Percentiles rank a stretch among this genome's conserved stretches.
phyloP scores from a whole-genome alignment of 2,329 filamentous ascomycete genomes.

The Neonectria punicea region DNA sequence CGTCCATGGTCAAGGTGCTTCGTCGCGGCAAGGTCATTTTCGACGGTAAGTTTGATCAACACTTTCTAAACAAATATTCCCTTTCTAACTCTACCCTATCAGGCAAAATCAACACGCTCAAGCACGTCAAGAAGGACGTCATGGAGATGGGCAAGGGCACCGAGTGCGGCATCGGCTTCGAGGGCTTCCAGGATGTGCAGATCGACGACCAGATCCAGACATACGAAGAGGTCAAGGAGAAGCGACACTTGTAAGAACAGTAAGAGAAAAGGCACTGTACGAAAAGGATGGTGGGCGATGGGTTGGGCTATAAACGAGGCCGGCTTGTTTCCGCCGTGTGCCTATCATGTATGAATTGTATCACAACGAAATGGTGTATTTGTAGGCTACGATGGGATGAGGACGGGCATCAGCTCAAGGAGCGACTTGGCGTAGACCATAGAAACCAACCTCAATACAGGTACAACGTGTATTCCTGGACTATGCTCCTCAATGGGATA shows the following conservation, averaged over 20 bases:
- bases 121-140: conserved; percentile 93
- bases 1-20: conserved; percentile 75
- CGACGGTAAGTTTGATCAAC: conserved; percentile 72
- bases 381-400: conserved; percentile 14
- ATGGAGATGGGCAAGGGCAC: conserved; percentile 88
- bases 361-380: conserved; percentile 15
- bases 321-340: conserved; percentile 7
- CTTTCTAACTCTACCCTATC: not conserved
- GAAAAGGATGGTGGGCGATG: conserved; percentile 18
- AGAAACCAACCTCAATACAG: conserved; percentile 26
- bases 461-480: conserved; percentile 4
- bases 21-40: conserved; percentile 77
- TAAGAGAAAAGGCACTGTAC: conserved; percentile 30
- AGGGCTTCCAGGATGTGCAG: conserved; percentile 80
- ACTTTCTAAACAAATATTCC: not conserved
- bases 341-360: conserved; percentile 21
- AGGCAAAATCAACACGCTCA: conserved; percentile 85
- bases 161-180: conserved; percentile 93
- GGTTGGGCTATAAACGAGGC: conserved; percentile 3
- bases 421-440: not conserved
- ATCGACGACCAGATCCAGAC: conserved; percentile 88
- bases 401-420: not conserved
- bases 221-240: conserved; percentile 82
- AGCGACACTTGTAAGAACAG: conserved; percentile 64
- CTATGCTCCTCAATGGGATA: not conserved